Base-by-base conservation (phyloP, 129 eudicot species). In the Helianthus annuus region DNA sequence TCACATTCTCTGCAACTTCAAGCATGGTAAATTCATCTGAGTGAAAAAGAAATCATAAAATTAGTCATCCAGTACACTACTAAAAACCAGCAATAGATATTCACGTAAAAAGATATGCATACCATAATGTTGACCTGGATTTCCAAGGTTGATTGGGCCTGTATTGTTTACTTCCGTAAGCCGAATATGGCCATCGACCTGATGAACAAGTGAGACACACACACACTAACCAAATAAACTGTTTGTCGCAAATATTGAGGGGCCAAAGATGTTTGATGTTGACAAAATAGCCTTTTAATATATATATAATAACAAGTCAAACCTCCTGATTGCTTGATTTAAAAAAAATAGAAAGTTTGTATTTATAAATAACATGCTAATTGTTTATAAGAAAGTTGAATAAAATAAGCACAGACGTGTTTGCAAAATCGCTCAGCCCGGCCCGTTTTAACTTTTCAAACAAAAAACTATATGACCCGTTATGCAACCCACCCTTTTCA, bases 101-200 rank as follows among this genome's bases (percentile, higher is more conserved):
- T 19, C n/a, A 22, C 7, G 22, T 17, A 48, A 61, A 29, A 12
- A 12, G 48, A 49, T 15, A 38, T 62, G 42, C 15, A 63, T 44
- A 24, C 7, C 45, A 15, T 38, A 52, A 69, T 11, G 15, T 27
- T 27, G 52, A 89, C 97, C 98, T 79, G 98, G 98, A 82, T 94
- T 94, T 10, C 98, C 98, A 70, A 94, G 76, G 79, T 94, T 94
- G 77, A 94, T 94, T 36, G 98, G 98, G 42, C 98, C 98, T 29
- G 93, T 94, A 58, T 86, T 73, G 49, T 83, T 86, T 76, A 97
- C 98, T 87, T 90, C 97, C 97, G 90, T 94, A 34, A 94, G 98
- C 74, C 85, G 76, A 56, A 94, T 81, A 52, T 90, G 96, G 59
- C 98, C 98, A 85, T 94, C 93, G 71, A 94, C 98, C 98, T 94